Percentiles rank a stretch among this genome's conserved stretches.
phyloP scores from a whole-genome alignment of 2,329 filamentous ascomycete species.

The Chrysoporthe austroafricana region DNA sequence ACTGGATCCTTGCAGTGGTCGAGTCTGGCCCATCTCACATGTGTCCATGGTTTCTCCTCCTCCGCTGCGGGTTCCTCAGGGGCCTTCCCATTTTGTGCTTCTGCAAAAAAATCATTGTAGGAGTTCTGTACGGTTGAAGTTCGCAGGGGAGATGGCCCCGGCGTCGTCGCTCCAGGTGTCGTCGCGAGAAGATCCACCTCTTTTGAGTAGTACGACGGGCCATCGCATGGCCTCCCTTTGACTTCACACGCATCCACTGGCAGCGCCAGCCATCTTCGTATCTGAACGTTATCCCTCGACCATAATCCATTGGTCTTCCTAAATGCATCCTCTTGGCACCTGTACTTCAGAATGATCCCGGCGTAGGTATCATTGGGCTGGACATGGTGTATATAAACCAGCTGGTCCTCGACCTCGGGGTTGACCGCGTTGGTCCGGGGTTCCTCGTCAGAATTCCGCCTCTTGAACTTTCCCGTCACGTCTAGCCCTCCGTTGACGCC shows the following conservation, averaged over 20 bases:
- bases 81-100: conserved; percentile 40
- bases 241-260: conserved; percentile 89
- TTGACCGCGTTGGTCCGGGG: conserved; percentile 45
- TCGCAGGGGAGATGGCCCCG: conserved; percentile 31
- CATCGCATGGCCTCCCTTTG: conserved; percentile 72
- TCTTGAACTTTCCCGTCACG: conserved; percentile 61
- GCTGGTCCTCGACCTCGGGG: conserved; percentile 70
- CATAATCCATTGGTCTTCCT: conserved; percentile 90
- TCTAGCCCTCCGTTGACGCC: conserved; percentile 63
- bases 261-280: conserved; percentile 77
- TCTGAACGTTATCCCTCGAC: conserved; percentile 90
- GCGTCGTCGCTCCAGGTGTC: conserved; percentile 47
- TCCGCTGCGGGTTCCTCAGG: conserved; percentile 45
- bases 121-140: conserved; percentile 36
- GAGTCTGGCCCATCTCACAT: conserved; percentile 87
- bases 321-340: conserved; percentile 81
- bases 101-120: conserved; percentile 49
- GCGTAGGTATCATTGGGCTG: conserved; percentile 84
- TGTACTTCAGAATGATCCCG: conserved; percentile 87
- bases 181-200: conserved; percentile 56
- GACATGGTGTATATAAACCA: conserved; percentile 91
- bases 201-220: conserved; percentile 49
- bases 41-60: conserved; percentile 74
- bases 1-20: conserved; percentile 71
- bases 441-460: conserved; percentile 70